Evolutionary conservation across 2,329 filamentous ascomycete genomes (phyloP).

Genomic region (Neophaeococcomyces aloes): DNA sequence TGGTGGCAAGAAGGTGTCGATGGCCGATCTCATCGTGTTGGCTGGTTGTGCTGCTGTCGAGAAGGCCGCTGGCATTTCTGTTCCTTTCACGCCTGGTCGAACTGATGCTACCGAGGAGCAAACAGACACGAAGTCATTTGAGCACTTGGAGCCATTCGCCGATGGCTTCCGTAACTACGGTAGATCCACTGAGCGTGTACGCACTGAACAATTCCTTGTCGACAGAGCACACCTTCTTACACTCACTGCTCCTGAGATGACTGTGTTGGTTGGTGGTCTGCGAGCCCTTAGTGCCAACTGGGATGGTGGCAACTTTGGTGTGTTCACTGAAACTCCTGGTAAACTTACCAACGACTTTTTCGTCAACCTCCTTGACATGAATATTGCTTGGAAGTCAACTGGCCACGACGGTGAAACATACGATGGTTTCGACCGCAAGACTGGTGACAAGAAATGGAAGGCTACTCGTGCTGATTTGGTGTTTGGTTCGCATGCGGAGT

Average conservation of each 20-base stretch:
- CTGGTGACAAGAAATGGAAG: constrained; percentile 56
- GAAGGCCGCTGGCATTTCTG: constrained; percentile 54
- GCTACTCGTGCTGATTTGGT: constrained; percentile 59
- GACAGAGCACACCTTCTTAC: constrained; percentile 62
- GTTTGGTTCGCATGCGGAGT: constrained; percentile 63
- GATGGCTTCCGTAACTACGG: constrained; percentile 77
- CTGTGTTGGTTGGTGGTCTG: constrained; percentile 61
- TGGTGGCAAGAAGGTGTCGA: constrained; percentile 59
- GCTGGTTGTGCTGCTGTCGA: constrained; percentile 62
- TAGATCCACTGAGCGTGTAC: constrained; percentile 48
- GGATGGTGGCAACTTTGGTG: constrained; percentile 55
- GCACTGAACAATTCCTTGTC: constrained; percentile 58
- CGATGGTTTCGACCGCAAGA: constrained; percentile 55
- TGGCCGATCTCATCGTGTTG: constrained; percentile 70
- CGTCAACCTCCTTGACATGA: constrained; percentile 62
- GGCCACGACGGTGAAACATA: constrained; percentile 46
- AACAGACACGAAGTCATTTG: constrained; percentile 56
- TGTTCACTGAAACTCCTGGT: constrained; percentile 59
- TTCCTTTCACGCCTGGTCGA: constrained; percentile 65
- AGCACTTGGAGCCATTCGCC: constrained; percentile 55
- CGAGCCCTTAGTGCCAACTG: constrained; percentile 61
- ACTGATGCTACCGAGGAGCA: constrained; percentile 61
- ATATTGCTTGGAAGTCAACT: constrained; percentile 52
- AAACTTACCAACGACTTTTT: constrained; percentile 72
- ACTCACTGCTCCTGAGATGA: constrained; percentile 59